Percentiles rank a stretch among this genome's conserved stretches.
Conservation (phyloP, 148 eudicot species). For the Oxyria digyna region DNA sequence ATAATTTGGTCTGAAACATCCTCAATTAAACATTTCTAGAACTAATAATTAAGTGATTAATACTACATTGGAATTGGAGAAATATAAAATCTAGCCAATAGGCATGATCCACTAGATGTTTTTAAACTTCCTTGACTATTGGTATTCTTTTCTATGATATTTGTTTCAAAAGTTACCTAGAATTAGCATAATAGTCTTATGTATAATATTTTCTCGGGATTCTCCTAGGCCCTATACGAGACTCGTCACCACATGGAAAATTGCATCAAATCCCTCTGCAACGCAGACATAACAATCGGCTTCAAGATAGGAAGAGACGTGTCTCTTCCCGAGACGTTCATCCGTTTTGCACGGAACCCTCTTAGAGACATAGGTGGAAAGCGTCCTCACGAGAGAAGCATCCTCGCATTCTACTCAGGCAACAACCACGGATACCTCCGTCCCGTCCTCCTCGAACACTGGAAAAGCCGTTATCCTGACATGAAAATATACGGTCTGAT, state of each 20-base stretch:
- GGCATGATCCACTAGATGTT: too few relatives aligned
- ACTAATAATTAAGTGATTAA: too few relatives aligned
- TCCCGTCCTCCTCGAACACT: conserved; percentile 46
- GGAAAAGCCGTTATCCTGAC: conserved; percentile 57
- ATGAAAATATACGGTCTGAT: conserved; percentile 67
- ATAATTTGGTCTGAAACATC: too few relatives aligned
- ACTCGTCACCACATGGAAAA: conserved; percentile 71
- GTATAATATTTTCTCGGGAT: background rate
- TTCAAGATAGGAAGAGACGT: conserved; percentile 77
- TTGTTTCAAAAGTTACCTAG: background rate
- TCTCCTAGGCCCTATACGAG: conserved; percentile 57
- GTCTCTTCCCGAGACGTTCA: conserved; percentile 64
- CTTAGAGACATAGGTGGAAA: conserved; percentile 66
- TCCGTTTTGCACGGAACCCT: conserved; percentile 55
- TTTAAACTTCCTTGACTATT: too few relatives aligned
- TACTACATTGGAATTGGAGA: too few relatives aligned
- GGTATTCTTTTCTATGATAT: too few relatives aligned
- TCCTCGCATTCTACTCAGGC: conserved; percentile 77
- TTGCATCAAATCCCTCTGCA: conserved; percentile 84
- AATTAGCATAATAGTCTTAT: background rate
- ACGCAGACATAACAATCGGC: conserved; percentile 63
- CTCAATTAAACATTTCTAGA: too few relatives aligned
- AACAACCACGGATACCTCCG: conserved; percentile 77
- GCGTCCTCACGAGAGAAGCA: conserved; percentile 42
- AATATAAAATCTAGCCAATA: too few relatives aligned